Base-by-base conservation (phyloP, 495 filamentous ascomycete species). In the Penicillium ochrochloron region DNA sequence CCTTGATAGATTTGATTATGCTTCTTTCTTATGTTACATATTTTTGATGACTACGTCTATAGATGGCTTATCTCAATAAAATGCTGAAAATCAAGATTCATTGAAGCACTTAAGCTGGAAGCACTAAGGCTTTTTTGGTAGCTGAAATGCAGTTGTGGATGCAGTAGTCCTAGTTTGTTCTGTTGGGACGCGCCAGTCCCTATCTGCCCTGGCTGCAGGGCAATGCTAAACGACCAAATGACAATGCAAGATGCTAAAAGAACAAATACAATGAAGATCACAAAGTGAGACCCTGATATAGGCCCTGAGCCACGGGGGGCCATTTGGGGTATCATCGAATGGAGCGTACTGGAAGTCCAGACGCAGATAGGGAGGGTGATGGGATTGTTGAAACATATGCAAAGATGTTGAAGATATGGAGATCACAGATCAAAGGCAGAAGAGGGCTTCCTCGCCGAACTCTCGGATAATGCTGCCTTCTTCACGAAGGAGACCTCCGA, bases 401-500 rank as follows among this genome's bases (percentile, higher is more conserved):
- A 48, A 42, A 55, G 50, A 25, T 31, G 15, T 35, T 35, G 53
- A 35, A 56, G 53, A 19, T 5, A 56, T 23, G 2, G 3, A 35
- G 12, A 27, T 14, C 29, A 10, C 12, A 21, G 31, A 56, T 76
- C 73, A 78, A 62, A 91, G 73, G 68, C 86, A 89, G 61, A 88
- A 75, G 57, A 91, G 69, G 5, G 85, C 84, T 57, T 89, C 82
- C 61, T 88, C 85, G 14, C 89, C 89, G 72, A 90, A 90, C 51
- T 84, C 80, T 56, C 75, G 81, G 29, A 71, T 70, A 5, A 91
- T 78, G 50, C 77, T 88, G 0, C 85, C 87, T 66, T 89, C 86
- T 54, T 84, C 77, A 27, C 73, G 76, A 35, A 92, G 68, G 66
- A 91, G 77, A 6, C 71, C 74, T 19, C 80, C 81, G 53, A 91